phyloP scores from a whole-genome alignment of 176 grass and related monocot species.

The Tillandsia leiboldiana region DNA sequence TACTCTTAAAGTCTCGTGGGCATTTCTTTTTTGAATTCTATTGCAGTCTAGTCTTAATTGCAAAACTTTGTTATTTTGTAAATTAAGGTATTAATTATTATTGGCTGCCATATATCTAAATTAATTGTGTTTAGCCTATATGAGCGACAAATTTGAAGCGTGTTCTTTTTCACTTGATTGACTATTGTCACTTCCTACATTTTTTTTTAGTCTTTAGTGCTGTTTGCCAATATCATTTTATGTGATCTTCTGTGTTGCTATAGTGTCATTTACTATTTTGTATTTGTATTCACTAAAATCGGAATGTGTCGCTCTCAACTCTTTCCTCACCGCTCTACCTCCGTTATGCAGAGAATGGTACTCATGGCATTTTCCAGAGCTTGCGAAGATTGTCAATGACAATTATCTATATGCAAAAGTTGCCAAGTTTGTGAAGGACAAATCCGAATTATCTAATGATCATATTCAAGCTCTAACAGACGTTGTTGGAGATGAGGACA shows the following conservation, averaged over 20 bases:
- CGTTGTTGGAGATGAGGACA: slow-evolving; percentile 70
- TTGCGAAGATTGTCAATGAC: slow-evolving; percentile 76
- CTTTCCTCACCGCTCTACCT: neutral
- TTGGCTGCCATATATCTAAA: neutral
- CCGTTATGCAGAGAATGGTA: slow-evolving; percentile 65
- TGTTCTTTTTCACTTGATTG: too few relatives aligned
- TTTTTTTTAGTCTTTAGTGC: too few relatives aligned
- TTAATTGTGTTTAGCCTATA: too few relatives aligned
- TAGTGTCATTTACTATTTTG: neutral
- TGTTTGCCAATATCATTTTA: too few relatives aligned
- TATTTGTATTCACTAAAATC: neutral
- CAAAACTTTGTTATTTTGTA: neutral
- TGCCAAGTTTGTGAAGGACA: slow-evolving; percentile 53
- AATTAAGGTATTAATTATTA: neutral
- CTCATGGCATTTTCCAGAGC: slow-evolving; percentile 74
- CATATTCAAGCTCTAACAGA: slow-evolving; percentile 50
- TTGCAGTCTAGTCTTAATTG: neutral
- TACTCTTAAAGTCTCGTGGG: neutral
- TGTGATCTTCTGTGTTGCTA: neutral
- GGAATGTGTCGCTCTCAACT: neutral
- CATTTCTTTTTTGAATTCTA: neutral
- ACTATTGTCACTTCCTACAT: too few relatives aligned
- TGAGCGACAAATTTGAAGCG: too few relatives aligned
- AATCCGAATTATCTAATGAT: slow-evolving; percentile 61
- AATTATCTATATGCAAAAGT: slow-evolving; percentile 84